phyloP scores from a whole-genome alignment of 2,329 filamentous ascomycete genomes.

The Ophiocordyceps polyrhachis-furcata region DNA sequence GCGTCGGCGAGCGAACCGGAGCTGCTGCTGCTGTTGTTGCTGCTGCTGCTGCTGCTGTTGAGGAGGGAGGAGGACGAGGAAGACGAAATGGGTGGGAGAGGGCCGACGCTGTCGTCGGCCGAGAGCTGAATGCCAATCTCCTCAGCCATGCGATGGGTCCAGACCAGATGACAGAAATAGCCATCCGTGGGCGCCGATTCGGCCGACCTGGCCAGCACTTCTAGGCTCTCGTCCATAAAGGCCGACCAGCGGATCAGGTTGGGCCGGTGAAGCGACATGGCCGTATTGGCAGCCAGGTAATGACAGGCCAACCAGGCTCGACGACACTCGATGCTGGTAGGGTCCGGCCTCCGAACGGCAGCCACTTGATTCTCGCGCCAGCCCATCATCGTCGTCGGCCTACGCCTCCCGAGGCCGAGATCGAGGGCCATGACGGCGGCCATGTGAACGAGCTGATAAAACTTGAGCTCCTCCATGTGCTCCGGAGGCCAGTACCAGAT shows the following conservation, averaged over 20 bases:
- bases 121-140: constrained; percentile 48
- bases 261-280: constrained; percentile 42
- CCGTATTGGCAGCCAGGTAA: constrained; percentile 37
- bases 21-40: constrained; percentile 18
- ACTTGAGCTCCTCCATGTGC: constrained; percentile 70
- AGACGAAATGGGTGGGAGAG: neutral
- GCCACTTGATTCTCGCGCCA: constrained; percentile 22
- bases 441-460: constrained; percentile 72
- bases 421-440: constrained; percentile 70
- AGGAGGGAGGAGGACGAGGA: constrained; percentile 11
- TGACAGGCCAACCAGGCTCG: constrained; percentile 42
- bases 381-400: constrained; percentile 6
- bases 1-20: constrained; percentile 36
- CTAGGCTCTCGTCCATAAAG: constrained; percentile 42
- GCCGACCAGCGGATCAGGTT: constrained; percentile 39
- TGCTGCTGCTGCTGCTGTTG: constrained; percentile 18
- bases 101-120: constrained; percentile 33
- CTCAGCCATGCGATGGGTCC: constrained; percentile 45
- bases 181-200: constrained; percentile 37
- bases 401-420: constrained; percentile 46
- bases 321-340: constrained; percentile 33
- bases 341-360: constrained; percentile 23
- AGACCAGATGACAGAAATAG: constrained; percentile 39
- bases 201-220: constrained; percentile 31
- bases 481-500: constrained; percentile 78